These are phyloP conservation scores for Yamadazyma blattariae DNA, from an alignment of 1,139 yeast species.

Conservation along the genomic window DNA sequence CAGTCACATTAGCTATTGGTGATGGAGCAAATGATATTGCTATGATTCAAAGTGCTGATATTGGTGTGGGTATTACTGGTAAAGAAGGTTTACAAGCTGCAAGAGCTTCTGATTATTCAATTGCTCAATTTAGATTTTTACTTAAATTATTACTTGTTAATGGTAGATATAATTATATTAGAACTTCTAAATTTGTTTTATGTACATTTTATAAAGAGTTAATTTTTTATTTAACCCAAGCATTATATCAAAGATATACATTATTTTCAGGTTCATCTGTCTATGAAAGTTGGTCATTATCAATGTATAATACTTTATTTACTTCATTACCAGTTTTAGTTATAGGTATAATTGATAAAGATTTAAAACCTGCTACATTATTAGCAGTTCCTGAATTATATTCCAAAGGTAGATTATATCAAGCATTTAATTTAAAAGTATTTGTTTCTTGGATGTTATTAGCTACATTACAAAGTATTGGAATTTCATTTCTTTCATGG, in stretches of 20 bases:
- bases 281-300: constrained; percentile 93
- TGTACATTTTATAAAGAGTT: constrained; percentile 95
- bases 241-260: constrained; percentile 81
- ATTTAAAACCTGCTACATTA: constrained; percentile 81
- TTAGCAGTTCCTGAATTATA: constrained; percentile 92
- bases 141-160: constrained; percentile 84
- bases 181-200: constrained; percentile 88
- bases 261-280: constrained; percentile 90
- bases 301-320: constrained; percentile 95
- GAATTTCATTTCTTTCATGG: constrained; percentile 66
- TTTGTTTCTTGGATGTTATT: constrained; percentile 78
- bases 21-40: constrained; percentile 99
- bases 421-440: constrained; percentile 67
- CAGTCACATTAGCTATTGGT: constrained; percentile 95
- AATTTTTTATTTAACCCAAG: constrained; percentile 83
- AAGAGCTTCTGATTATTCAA: constrained; percentile 88
- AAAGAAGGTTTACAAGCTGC: constrained; percentile 97
- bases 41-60: constrained; percentile 98
- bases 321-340: constrained; percentile 90
- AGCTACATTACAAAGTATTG: constrained; percentile 72
- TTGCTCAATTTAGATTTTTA: constrained; percentile 88
- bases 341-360: constrained; percentile 94
- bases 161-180: constrained; percentile 90
- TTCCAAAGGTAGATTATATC: constrained; percentile 68
- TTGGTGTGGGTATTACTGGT: constrained; percentile 96